These are phyloP conservation scores for Phialophora tarda DNA, from an alignment of 2,329 filamentous ascomycete species.

Conservation along the genomic window DNA sequence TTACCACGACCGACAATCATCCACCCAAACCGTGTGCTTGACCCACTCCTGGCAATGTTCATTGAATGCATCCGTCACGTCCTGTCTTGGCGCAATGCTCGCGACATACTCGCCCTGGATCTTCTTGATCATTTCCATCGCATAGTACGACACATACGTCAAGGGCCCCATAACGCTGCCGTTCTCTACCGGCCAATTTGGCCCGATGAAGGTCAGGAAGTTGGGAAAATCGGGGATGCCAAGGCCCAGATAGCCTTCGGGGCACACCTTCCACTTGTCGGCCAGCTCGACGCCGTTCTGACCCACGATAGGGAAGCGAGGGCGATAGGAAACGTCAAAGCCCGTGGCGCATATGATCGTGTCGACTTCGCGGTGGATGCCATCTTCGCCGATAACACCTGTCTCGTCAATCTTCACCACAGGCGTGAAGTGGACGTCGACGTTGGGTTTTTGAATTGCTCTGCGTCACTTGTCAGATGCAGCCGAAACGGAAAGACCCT, in stretches of 20 bases:
- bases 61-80: constrained; percentile 45
- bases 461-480: constrained; percentile 12
- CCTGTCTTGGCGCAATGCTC: constrained; percentile 46
- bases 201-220: constrained; percentile 40
- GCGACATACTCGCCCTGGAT: constrained; percentile 52
- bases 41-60: constrained; percentile 54
- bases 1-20: constrained; percentile 51
- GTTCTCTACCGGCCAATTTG: constrained; percentile 53
- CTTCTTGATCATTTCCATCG: constrained; percentile 49
- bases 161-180: constrained; percentile 53
- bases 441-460: constrained; percentile 57
- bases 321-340: constrained; percentile 49
- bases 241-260: constrained; percentile 40
- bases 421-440: constrained; percentile 58
- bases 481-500: neutral
- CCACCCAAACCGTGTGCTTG: constrained; percentile 58
- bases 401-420: constrained; percentile 54
- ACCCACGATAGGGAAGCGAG: constrained; percentile 53
- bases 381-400: constrained; percentile 48
- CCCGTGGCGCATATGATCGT: constrained; percentile 51
- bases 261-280: constrained; percentile 51
- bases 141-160: constrained; percentile 49
- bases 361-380: constrained; percentile 44
- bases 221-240: constrained; percentile 42
- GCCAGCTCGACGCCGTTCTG: constrained; percentile 50